Conservation (phyloP, 192 early-diverging fungal species). For the Backusella luteola region DNA sequence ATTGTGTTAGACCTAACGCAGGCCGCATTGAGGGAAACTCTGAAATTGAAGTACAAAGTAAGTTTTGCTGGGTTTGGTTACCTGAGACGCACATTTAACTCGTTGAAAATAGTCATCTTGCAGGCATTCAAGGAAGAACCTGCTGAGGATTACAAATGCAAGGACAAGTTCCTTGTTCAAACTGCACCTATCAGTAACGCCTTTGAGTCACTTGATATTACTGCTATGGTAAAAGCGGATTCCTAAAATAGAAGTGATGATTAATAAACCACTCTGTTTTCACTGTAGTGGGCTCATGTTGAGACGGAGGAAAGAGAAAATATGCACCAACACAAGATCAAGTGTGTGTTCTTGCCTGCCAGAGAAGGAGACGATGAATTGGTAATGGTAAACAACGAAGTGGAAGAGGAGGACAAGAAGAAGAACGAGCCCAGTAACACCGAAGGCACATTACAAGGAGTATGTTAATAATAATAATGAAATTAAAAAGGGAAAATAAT, state of each 20-base stretch:
- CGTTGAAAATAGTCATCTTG: slow-evolving; percentile 61
- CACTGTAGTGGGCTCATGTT: slow-evolving; percentile 57
- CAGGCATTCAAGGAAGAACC: slow-evolving; percentile 91
- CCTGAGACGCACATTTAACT: background rate
- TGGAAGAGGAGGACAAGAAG: background rate
- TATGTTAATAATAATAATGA: background rate
- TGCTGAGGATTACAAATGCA: slow-evolving; percentile 77
- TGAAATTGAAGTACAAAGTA: slow-evolving; percentile 75
- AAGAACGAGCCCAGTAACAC: background rate
- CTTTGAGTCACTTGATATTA: slow-evolving; percentile 56
- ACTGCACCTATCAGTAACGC: slow-evolving; percentile 74
- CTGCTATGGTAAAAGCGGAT: slow-evolving; percentile 53
- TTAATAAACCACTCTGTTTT: background rate
- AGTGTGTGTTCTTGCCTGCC: slow-evolving; percentile 50
- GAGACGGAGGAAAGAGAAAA: slow-evolving; percentile 59
- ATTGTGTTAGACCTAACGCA: slow-evolving; percentile 93
- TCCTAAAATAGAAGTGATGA: background rate
- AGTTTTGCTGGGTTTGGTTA: background rate
- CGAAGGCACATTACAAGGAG: background rate
- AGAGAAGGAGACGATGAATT: background rate
- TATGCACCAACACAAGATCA: slow-evolving; percentile 70
- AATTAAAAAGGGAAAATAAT: background rate
- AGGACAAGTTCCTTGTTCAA: slow-evolving; percentile 97
- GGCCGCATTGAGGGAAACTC: slow-evolving; percentile 72
- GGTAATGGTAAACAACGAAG: background rate